Percentiles rank a stretch among this genome's conserved stretches.
Evolutionary conservation across 441 rosid species (phyloP).

Genomic region (Melastoma candidum): DNA sequence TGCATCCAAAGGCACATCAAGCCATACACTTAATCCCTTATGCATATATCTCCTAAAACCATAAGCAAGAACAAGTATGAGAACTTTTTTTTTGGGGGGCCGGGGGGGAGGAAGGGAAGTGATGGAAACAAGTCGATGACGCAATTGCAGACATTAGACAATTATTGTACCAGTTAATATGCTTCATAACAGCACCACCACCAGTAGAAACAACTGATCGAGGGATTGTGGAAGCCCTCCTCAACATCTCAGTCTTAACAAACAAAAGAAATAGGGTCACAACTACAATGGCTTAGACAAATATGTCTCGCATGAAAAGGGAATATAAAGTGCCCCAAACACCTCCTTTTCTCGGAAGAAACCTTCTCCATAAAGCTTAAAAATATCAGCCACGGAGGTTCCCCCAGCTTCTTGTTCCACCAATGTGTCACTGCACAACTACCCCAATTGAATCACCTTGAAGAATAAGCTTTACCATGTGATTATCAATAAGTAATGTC

Average conservation of each 20-base stretch:
- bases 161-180: constrained; percentile 51
- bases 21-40: constrained; percentile 76
- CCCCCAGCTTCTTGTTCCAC: constrained; percentile 55
- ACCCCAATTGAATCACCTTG: constrained; percentile 4
- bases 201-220: constrained; percentile 83
- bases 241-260: constrained; percentile 53
- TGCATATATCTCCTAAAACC: constrained; percentile 61
- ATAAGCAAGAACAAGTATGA: background rate
- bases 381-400: constrained; percentile 72
- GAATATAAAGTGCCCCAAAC: constrained; percentile 5
- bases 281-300: background rate
- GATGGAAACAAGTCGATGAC: background rate
- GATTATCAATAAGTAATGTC: background rate
- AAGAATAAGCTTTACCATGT: background rate
- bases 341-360: constrained; percentile 88
- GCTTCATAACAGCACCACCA: constrained; percentile 73
- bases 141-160: background rate
- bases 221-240: constrained; percentile 39
- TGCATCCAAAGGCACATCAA: constrained; percentile 90
- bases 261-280: constrained; percentile 11
- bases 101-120: background rate
- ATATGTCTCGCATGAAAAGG: background rate
- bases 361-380: constrained; percentile 63
- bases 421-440: constrained; percentile 44
- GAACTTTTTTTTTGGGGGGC: background rate